A percentile compares a stretch with the other conserved stretches of the same genome.
Evolutionary conservation across 2,329 filamentous ascomycete species (phyloP).

Genomic region (Dactylellina cionopaga): DNA sequence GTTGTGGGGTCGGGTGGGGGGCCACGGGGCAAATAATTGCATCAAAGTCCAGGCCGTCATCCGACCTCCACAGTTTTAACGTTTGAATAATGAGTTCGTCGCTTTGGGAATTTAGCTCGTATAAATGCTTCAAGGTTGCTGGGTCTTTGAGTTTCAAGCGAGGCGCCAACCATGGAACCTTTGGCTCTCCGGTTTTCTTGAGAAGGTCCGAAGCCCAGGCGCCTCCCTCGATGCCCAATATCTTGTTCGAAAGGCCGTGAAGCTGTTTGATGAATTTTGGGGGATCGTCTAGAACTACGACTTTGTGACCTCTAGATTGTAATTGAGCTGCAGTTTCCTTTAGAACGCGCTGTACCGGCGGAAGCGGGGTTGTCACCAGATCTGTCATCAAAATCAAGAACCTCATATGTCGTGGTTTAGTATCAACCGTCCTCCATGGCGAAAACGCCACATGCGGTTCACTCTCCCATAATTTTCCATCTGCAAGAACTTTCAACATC

Average conservation of each 20-base stretch:
- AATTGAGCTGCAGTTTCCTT: constrained; percentile 63
- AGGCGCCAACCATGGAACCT: constrained; percentile 70
- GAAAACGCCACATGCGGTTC: constrained; percentile 63
- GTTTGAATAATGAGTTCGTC: constrained; percentile 68
- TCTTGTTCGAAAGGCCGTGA: constrained; percentile 68
- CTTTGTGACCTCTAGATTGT: constrained; percentile 64
- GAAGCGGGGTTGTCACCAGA: constrained; percentile 65
- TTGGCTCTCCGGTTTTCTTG: constrained; percentile 67
- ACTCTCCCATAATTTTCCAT: constrained; percentile 65
- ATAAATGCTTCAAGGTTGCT: constrained; percentile 64
- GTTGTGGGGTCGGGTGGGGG: constrained; percentile 71
- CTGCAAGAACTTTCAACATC: constrained; percentile 67
- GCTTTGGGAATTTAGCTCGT: constrained; percentile 67
- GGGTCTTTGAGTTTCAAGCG: constrained; percentile 65
- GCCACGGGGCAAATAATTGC: constrained; percentile 72
- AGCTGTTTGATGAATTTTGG: constrained; percentile 66
- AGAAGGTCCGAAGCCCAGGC: constrained; percentile 69
- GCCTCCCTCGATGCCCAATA: constrained; percentile 70
- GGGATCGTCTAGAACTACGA: constrained; percentile 68
- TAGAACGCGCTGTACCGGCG: constrained; percentile 64
- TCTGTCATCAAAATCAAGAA: constrained; percentile 66
- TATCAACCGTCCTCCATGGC: constrained; percentile 59
- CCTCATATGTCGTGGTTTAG: constrained; percentile 58
- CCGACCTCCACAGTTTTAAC: constrained; percentile 67
- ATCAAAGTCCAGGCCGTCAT: constrained; percentile 65